Base-by-base conservation (phyloP, 495 filamentous ascomycete genomes). In the Rusavskia elegans region DNA sequence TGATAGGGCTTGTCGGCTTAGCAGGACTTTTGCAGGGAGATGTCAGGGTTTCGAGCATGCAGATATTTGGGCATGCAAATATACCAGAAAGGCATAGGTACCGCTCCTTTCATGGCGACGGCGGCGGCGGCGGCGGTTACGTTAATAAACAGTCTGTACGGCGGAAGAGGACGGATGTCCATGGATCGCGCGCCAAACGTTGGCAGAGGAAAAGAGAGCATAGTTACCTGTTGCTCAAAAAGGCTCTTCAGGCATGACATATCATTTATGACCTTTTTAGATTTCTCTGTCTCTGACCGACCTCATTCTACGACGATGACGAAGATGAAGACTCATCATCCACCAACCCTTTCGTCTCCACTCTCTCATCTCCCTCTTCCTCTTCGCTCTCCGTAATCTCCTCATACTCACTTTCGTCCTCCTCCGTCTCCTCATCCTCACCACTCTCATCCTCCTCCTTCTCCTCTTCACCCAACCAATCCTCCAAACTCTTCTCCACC, bases 391-490 rank as follows among this genome's bases (percentile, higher is more conserved):
- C 44, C 19, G 44, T 46, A 14, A 46, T 29, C 44, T 46, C 44
- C 23, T 46, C 44, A 46, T 46, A 46, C 23, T 46, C 44, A n/a
- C 44, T 46, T 20, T 45, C 41, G 6, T 74, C 74, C 10, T 80
- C 78, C 21, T 74, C 74, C 4, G 66, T 69, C 41, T 75, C 75
- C 0, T 64, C 63, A 27, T 72, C 73, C 13, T 71, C 63, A 49
- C 69, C 70, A 20, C 66, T 66, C 38, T 72, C 72, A 32, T 62
- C 68, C 35, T 70, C 71, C 19, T 58, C 63, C 17, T 59, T 60
- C 36, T 74, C 75, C 29, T 80, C 79, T 51, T 87, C 85, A 21
- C 74, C 83, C 51, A 96, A 70, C 87, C 92, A 97, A 63, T 95
- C 84, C 70, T 95, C 84, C 57, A 96, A 68, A 19, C 77, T 83